Percentiles rank a stretch among this genome's conserved stretches.
Conservation (phyloP, 2,329 filamentous ascomycete species). For the Paracoccidioides lutzii region DNA sequence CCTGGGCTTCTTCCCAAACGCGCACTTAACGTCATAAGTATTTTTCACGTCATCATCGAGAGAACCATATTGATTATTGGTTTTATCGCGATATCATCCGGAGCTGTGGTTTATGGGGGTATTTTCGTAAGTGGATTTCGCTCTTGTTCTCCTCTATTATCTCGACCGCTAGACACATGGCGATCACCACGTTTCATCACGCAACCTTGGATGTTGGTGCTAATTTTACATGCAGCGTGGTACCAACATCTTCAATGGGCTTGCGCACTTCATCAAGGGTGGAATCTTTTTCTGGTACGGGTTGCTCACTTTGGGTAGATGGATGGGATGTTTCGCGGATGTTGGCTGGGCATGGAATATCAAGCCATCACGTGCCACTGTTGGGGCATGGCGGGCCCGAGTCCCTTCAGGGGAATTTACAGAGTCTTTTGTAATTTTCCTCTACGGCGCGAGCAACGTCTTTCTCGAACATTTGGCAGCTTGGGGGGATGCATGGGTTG, state of each 20-base stretch:
- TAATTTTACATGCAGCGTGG: slow-evolving; percentile 43
- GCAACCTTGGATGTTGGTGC: not conserved
- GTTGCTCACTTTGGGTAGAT: slow-evolving; percentile 71
- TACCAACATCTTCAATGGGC: slow-evolving; percentile 59
- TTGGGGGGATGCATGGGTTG: slow-evolving; percentile 57
- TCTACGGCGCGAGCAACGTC: slow-evolving; percentile 80
- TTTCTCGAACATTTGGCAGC: slow-evolving; percentile 79
- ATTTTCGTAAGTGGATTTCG: slow-evolving; percentile 56
- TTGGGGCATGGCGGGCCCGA: slow-evolving; percentile 48
- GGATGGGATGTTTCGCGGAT: slow-evolving; percentile 80
- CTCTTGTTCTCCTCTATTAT: not conserved
- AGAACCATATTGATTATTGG: slow-evolving; percentile 65
- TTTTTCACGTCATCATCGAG: slow-evolving; percentile 57
- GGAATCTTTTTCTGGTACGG: slow-evolving; percentile 93
- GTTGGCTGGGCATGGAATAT: slow-evolving; percentile 94
- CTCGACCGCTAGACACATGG: not conserved
- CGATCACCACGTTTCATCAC: not conserved
- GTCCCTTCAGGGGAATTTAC: slow-evolving; percentile 72
- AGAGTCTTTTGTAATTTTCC: slow-evolving; percentile 79
- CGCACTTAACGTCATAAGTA: slow-evolving; percentile 44
- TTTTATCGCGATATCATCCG: slow-evolving; percentile 58
- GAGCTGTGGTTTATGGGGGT: slow-evolving; percentile 63
- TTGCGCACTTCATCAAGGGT: slow-evolving; percentile 90
- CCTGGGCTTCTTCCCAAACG: slow-evolving; percentile 43
- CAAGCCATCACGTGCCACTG: slow-evolving; percentile 47